Evolutionary conservation across 2,329 filamentous ascomycete species (phyloP), one percentile per base, ranked within the genome.

Genomic region (Colletotrichum melonis): DNA sequence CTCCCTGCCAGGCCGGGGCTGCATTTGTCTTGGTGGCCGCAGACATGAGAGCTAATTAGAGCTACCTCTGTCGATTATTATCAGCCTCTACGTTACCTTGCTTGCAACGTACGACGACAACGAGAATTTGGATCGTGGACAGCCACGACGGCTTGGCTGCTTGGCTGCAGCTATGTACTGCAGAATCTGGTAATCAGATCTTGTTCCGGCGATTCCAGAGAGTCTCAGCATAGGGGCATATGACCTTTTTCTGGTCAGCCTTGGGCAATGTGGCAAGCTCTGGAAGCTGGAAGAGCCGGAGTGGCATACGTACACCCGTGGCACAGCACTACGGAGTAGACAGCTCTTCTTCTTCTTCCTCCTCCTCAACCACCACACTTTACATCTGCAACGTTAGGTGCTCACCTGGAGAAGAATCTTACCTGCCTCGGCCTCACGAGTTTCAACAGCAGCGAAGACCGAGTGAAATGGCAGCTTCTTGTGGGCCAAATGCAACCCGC

Each of bases 341-440:
- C 58, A 63, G 59, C 58, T 63, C 19, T 42, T 16, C 22, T 42
- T 16, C 22, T 22, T 22, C 32, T 4, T 16, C 22, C 22, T 16
- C 32, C 32, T 16, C 22, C 22, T 22, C 24, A 32, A 38, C 57
- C n/a, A n/a, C 30, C 57, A 60, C 22, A 49, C 7, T 14, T 24
- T 28, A 24, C 38, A 22, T 28, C 38, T 46, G n/a, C 57, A 35
- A 60, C n/a, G 22, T 24, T 1, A 12, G 32, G 11, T 12, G 35
- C 12, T n/a, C 57, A 60, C 16, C 22, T 63, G 24, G 12, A 19
- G n/a, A 26, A 58, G 32, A 12, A 7, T n/a, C 4, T 11, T 32
- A 24, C 26, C 24, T 62, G 24, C 64, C 69, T 72, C 69, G 69
- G 69, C 56, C 56, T 32, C 65, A 72, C 69, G 58, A 63, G 65